These are phyloP conservation scores for Hapsidospora chrysogenum DNA, from an alignment of 495 filamentous ascomycete genomes.

Conservation along the genomic window DNA sequence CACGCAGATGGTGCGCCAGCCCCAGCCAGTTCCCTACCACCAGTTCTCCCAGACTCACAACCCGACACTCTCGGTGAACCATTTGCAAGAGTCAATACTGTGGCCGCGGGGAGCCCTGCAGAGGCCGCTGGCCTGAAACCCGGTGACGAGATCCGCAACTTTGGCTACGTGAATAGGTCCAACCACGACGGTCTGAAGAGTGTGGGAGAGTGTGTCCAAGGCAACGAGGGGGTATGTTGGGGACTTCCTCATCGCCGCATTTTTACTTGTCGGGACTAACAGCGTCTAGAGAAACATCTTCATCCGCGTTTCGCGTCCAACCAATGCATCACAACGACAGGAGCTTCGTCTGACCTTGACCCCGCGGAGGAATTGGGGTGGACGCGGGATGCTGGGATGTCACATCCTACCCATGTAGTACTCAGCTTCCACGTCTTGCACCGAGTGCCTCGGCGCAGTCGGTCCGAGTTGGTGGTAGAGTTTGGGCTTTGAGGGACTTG, in stretches of 20 bases:
- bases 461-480: no score
- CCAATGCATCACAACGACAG: constrained; percentile 21
- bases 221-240: constrained; percentile 73
- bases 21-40: neutral
- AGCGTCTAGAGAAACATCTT: constrained; percentile 40
- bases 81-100: constrained; percentile 83
- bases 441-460: no score
- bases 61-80: constrained; percentile 39
- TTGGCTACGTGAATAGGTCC: constrained; percentile 62
- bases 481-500: no score
- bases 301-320: constrained; percentile 49
- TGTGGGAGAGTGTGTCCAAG: constrained; percentile 68
- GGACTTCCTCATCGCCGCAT: neutral
- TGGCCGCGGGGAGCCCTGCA: constrained; percentile 66
- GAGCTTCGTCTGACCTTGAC: constrained; percentile 54
- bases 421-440: no score
- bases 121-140: constrained; percentile 63
- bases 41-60: constrained; percentile 14
- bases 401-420: constrained; percentile 59
- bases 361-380: constrained; percentile 72
- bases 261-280: constrained; percentile 2
- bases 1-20: constrained; percentile 19
- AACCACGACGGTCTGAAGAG: constrained; percentile 78
- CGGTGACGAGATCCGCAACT: constrained; percentile 70
- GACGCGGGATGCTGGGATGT: constrained; percentile 74